Percentiles rank a stretch among this genome's conserved stretches.
phyloP scores from a whole-genome alignment of 2,329 filamentous ascomycete genomes.

The Bipolaris cookei region DNA sequence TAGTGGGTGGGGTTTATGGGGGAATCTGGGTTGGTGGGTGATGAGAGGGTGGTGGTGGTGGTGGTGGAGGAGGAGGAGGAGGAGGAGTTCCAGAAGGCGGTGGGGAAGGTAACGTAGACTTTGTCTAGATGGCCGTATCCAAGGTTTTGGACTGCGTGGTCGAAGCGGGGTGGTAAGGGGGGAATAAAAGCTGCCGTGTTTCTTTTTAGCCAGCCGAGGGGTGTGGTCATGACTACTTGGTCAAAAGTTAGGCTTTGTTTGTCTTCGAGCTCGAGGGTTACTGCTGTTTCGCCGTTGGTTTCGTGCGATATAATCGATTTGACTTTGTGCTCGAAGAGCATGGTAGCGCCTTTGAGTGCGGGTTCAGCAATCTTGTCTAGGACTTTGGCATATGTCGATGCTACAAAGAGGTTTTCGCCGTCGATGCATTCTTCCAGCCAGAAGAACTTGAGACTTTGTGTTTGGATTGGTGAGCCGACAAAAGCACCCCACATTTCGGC shows the following conservation, averaged over 20 bases:
- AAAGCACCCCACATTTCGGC: conserved; percentile 74
- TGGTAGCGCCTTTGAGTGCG: conserved; percentile 60
- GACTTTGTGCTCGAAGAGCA: conserved; percentile 59
- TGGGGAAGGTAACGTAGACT: conserved; percentile 68
- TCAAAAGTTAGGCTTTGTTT: conserved; percentile 63
- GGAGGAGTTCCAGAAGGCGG: conserved; percentile 71
- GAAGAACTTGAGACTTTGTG: conserved; percentile 76
- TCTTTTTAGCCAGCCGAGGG: conserved; percentile 63
- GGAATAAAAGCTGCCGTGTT: conserved; percentile 62
- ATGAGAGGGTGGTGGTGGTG: conserved; percentile 1
- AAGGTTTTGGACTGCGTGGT: conserved; percentile 67
- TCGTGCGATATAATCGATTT: conserved; percentile 48
- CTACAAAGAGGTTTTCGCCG: conserved; percentile 69
- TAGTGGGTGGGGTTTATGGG: conserved; percentile 49
- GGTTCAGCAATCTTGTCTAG: conserved; percentile 65
- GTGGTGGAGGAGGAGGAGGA: background rate
- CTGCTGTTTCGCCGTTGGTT: conserved; percentile 23
- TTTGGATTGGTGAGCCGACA: conserved; percentile 67
- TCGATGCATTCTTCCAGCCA: conserved; percentile 81
- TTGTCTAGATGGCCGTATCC: conserved; percentile 76
- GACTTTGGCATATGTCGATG: conserved; percentile 66
- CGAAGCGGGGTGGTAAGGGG: conserved; percentile 62
- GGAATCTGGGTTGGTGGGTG: conserved; percentile 30
- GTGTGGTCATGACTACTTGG: conserved; percentile 70
- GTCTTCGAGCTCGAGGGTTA: conserved; percentile 54